Evolutionary conservation across 352 stramenopile species (phyloP).

Genomic region (Aphanomyces cochlioides): DNA sequence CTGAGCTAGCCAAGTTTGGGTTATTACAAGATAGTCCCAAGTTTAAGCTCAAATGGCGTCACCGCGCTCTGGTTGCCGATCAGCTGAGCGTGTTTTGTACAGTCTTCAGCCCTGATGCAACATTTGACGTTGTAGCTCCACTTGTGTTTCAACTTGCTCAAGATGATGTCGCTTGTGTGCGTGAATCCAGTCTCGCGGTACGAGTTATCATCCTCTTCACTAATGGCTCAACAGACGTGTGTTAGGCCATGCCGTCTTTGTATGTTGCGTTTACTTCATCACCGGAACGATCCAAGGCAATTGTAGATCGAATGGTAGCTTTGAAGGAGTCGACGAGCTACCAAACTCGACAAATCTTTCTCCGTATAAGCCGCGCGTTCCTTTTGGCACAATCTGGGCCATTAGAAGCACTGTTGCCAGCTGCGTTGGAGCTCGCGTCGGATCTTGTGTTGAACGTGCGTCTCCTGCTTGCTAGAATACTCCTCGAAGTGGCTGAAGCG

Average conservation of each 20-base stretch:
- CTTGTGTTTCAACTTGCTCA: constrained; percentile 72
- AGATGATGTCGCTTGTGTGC: constrained; percentile 66
- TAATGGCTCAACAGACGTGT: constrained; percentile 6
- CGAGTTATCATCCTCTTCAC: background rate
- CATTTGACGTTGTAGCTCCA: constrained; percentile 73
- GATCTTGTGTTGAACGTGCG: constrained; percentile 76
- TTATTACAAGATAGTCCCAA: constrained; percentile 43
- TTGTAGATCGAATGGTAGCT: constrained; percentile 49
- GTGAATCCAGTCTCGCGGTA: constrained; percentile 62
- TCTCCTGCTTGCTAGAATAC: constrained; percentile 49
- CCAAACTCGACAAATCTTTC: constrained; percentile 63
- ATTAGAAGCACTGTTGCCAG: constrained; percentile 40
- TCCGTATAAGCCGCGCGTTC: constrained; percentile 62
- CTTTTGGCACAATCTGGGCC: constrained; percentile 14
- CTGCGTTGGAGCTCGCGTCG: constrained; percentile 56
- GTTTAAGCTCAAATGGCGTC: constrained; percentile 79
- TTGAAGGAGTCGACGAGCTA: constrained; percentile 56
- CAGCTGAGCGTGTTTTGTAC: constrained; percentile 70
- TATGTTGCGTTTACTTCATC: constrained; percentile 47
- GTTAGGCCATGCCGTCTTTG: constrained; percentile 60
- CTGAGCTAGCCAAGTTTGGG: constrained; percentile 60
- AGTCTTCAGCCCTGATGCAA: constrained; percentile 63
- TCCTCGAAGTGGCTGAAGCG: constrained; percentile 48
- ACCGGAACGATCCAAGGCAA: constrained; percentile 43
- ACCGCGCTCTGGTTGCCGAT: constrained; percentile 65